These are phyloP conservation scores for Cyclospora cayetanensis DNA, from an alignment of 169 alveolate genomes.

Conservation along the genomic window DNA sequence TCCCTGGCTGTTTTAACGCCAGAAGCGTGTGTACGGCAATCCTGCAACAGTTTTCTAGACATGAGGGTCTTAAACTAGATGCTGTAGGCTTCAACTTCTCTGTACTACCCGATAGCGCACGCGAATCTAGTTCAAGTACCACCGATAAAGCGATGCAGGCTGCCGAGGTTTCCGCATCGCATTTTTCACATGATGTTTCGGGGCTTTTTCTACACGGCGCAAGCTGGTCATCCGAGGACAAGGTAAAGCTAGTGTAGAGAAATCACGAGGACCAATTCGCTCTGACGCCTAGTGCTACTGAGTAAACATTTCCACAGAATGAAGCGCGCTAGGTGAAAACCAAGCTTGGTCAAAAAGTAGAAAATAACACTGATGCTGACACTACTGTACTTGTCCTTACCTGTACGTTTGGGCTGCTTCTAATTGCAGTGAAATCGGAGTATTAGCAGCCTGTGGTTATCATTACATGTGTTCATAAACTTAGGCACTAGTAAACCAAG, in stretches of 20 bases:
- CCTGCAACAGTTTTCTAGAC: slow-evolving; percentile 91
- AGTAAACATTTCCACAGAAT: no score
- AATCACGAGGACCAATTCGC: no score
- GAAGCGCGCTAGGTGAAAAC: no score
- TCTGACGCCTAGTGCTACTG: no score
- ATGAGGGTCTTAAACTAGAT: slow-evolving; percentile 90
- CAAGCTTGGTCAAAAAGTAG: no score
- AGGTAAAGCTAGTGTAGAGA: neutral
- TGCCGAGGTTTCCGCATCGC: neutral
- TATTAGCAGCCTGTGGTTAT: neutral
- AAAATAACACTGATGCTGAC: no score
- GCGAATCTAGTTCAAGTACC: neutral
- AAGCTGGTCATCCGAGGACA: slow-evolving; percentile 83
- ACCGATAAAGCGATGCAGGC: neutral
- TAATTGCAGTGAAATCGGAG: neutral
- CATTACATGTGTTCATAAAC: neutral
- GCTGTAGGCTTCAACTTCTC: slow-evolving; percentile 86
- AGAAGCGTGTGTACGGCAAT: slow-evolving; percentile 93
- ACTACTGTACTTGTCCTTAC: neutral
- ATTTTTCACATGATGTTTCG: slow-evolving; percentile 80
- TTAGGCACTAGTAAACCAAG: slow-evolving; percentile 43
- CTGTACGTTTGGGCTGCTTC: neutral
- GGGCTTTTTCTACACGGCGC: slow-evolving; percentile 95
- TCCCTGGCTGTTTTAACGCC: slow-evolving; percentile 92
- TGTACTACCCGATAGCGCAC: slow-evolving; percentile 66